Conservation (phyloP, 306 rosid genomes). For the Arachis hypogaea region DNA sequence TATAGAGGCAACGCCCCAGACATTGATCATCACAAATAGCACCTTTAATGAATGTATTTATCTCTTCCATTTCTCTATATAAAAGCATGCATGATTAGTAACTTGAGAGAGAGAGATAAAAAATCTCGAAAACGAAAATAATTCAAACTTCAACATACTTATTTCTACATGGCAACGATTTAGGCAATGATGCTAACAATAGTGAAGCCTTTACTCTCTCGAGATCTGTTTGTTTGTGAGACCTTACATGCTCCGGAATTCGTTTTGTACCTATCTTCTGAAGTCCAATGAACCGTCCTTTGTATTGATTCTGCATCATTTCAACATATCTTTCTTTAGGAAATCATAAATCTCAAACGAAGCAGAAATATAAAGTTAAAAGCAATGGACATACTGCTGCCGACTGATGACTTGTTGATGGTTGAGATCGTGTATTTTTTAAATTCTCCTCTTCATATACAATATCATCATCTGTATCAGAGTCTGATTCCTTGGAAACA, state of each 20-base stretch:
- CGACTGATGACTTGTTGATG: conserved; percentile 51
- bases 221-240: conserved; percentile 84
- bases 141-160: conserved; percentile 61
- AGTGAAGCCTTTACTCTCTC: conserved; percentile 93
- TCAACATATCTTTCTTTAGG: conserved; percentile 33
- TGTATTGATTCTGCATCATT: conserved; percentile 66
- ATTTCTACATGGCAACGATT: conserved; percentile 85
- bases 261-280: conserved; percentile 81
- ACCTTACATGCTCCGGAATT: conserved; percentile 81
- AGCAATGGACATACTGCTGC: conserved; percentile 74
- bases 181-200: conserved; percentile 82
- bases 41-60: conserved; percentile 77
- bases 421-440: conserved; percentile 46
- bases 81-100: conserved; percentile 41
- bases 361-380: conserved; percentile 29
- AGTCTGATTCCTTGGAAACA: conserved; percentile 51
- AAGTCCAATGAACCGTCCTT: conserved; percentile 82
- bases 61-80: conserved; percentile 85
- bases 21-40: conserved; percentile 86
- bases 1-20: conserved; percentile 89
- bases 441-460: conserved; percentile 66
- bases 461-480: conserved; percentile 75
- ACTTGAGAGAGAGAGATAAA: conserved; percentile 25
- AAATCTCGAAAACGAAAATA: conserved; percentile 5
- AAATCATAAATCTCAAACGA: conserved; percentile 38